Percentiles rank a stretch among this genome's conserved stretches.
These are phyloP conservation scores for Kodamaea fungicola DNA, from an alignment of 1,139 yeast species.

Conservation along the genomic window DNA sequence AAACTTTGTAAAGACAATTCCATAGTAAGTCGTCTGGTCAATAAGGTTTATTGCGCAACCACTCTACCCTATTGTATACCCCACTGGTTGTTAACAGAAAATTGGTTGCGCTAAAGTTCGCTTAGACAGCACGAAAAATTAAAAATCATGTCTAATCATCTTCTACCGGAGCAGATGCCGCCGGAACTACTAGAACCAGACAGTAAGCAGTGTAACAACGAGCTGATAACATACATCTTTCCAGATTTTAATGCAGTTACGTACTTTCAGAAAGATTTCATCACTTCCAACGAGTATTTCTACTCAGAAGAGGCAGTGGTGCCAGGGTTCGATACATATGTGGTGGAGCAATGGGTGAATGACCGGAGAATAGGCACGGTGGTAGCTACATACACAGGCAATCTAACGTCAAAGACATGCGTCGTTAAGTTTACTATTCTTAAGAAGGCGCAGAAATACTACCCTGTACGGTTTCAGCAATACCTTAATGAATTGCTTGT, in stretches of 20 bases:
- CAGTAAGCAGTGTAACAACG: conserved; percentile 9
- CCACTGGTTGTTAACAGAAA: too few relatives aligned
- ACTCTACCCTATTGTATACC: too few relatives aligned
- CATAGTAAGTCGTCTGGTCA: too few relatives aligned
- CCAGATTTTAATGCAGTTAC: conserved; percentile 57
- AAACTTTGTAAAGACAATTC: too few relatives aligned
- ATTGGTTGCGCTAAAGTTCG: too few relatives aligned
- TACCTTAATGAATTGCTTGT: conserved; percentile 65
- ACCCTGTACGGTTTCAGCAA: conserved; percentile 57
- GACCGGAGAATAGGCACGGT: conserved; percentile 64
- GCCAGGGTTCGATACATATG: conserved; percentile 78
- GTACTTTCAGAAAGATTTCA: conserved; percentile 41
- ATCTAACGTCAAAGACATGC: conserved; percentile 54
- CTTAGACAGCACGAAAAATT: too few relatives aligned
- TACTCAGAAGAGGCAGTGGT: conserved; percentile 42
- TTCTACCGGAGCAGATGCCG: background rate
- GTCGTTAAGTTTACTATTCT: conserved; percentile 59
- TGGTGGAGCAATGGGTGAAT: conserved; percentile 93
- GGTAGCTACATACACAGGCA: conserved; percentile 84
- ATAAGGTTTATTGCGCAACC: too few relatives aligned
- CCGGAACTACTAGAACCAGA: background rate
- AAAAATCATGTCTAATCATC: background rate
- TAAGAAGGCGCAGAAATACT: conserved; percentile 50
- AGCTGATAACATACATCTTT: conserved; percentile 39
- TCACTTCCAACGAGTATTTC: conserved; percentile 34